A percentile compares a stretch with the other conserved stretches of the same genome.
Conservation (phyloP, 352 stramenopile species). For the Halophytophthora polymorphica region DNA sequence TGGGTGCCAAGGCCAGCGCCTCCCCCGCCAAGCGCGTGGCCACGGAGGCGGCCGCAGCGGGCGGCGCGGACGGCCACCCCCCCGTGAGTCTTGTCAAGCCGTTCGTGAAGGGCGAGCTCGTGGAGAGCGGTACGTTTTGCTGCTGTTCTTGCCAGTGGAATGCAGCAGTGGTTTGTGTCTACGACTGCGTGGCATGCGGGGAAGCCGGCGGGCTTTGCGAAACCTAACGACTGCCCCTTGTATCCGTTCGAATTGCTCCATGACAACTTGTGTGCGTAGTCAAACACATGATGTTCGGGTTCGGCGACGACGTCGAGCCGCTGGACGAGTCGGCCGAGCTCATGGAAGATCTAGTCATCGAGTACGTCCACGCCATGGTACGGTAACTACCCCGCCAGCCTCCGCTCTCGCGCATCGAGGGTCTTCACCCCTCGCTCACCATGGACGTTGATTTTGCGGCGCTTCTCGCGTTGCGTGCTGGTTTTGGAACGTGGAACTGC, state of each 20-base stretch:
- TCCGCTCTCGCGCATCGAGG: too few species aligned
- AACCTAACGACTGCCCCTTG: too few species aligned
- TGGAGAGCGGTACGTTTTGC: constrained; percentile 73
- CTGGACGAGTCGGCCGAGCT: constrained; percentile 71
- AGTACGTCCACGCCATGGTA: constrained; percentile 85
- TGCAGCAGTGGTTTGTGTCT: not conserved
- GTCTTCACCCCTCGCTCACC: too few species aligned
- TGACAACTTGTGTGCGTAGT: constrained; percentile 29
- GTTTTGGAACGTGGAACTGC: not conserved
- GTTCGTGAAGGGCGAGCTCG: constrained; percentile 72
- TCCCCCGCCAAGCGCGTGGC: constrained; percentile 33
- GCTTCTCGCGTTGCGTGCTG: not conserved
- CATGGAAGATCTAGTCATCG: constrained; percentile 85
- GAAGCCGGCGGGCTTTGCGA: too few species aligned
- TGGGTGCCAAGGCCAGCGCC: constrained; percentile 25
- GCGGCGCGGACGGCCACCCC: constrained; percentile 5
- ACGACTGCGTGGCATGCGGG: too few species aligned
- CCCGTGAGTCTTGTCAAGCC: constrained; percentile 50
- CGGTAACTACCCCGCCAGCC: too few species aligned
- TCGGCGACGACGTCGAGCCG: constrained; percentile 72
- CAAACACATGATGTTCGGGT: constrained; percentile 90
- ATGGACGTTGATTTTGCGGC: too few species aligned
- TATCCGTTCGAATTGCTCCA: not conserved
- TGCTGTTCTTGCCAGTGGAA: too few species aligned
- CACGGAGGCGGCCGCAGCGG: constrained; percentile 6